Evolutionary conservation across 176 grass and related monocot species (phyloP).

Genomic region (Triticum monococcum): DNA sequence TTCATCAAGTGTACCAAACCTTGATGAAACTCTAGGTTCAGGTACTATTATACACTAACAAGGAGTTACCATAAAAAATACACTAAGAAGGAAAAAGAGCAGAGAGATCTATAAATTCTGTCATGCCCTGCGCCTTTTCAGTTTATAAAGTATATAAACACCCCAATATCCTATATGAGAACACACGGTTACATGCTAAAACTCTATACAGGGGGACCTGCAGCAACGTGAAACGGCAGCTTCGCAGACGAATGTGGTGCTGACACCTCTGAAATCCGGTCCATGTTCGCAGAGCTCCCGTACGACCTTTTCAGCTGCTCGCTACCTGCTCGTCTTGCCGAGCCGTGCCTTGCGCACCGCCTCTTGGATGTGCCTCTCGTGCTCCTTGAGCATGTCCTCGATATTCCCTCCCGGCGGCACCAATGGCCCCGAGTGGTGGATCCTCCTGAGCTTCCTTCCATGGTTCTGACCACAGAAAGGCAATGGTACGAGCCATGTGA

Average conservation of each 20-base stretch:
- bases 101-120: not conserved
- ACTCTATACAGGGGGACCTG: not conserved
- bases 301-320: not conserved
- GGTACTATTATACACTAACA: not conserved
- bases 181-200: conserved; percentile 4
- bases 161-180: not conserved
- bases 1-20: not conserved
- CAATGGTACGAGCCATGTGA: conserved; percentile 5
- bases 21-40: not conserved
- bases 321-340: conserved; percentile 37
- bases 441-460: conserved; percentile 58
- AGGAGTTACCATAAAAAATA: not conserved
- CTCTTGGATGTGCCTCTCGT: conserved; percentile 82
- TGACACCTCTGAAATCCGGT: conserved; percentile 3
- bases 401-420: conserved; percentile 71
- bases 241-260: not conserved
- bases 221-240: conserved; percentile 22
- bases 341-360: conserved; percentile 79
- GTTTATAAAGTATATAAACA: not conserved
- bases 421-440: conserved; percentile 86
- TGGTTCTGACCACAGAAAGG: conserved; percentile 41
- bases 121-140: not conserved
- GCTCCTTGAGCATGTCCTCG: conserved; percentile 91
- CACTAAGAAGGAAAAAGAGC: not conserved
- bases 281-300: conserved; percentile 2